A percentile compares a stretch with the other conserved stretches of the same genome.
Evolutionary conservation across 441 rosid species (phyloP).

Genomic region (Biscutella auriculata): DNA sequence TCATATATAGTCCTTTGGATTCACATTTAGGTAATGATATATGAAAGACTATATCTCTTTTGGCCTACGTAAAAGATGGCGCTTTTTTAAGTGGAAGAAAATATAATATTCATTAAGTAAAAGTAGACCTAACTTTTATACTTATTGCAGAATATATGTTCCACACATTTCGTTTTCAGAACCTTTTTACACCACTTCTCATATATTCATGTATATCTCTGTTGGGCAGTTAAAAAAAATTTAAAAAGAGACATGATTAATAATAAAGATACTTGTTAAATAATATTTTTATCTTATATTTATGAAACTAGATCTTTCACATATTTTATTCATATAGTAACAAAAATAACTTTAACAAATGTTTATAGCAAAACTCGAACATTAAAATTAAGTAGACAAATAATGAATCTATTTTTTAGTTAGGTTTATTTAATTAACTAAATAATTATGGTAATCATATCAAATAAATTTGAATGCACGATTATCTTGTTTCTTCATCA

Average conservation of each 20-base stretch:
- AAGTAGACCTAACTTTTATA: conserved; percentile 6
- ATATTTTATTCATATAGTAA: too few species aligned
- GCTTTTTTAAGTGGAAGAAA: background rate
- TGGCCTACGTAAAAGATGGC: background rate
- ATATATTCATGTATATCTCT: background rate
- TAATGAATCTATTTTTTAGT: too few species aligned
- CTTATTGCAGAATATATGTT: background rate
- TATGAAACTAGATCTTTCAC: too few species aligned
- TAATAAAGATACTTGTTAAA: too few species aligned
- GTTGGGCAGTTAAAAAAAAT: background rate
- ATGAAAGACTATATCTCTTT: background rate
- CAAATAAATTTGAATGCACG: too few species aligned
- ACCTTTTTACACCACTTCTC: conserved; percentile 3
- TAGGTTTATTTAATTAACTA: too few species aligned
- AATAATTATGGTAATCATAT: too few species aligned
- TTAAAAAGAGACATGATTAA: conserved; percentile 1
- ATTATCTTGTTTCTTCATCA: too few species aligned
- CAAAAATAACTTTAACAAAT: too few species aligned
- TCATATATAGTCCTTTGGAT: background rate
- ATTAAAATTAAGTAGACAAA: too few species aligned
- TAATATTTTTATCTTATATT: too few species aligned
- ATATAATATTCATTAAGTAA: background rate
- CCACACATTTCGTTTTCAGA: conserved; percentile 13
- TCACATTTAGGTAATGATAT: background rate
- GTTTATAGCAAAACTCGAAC: too few species aligned